Conservation (phyloP, 2,329 filamentous ascomycete species). For the Fusarium equiseti region DNA sequence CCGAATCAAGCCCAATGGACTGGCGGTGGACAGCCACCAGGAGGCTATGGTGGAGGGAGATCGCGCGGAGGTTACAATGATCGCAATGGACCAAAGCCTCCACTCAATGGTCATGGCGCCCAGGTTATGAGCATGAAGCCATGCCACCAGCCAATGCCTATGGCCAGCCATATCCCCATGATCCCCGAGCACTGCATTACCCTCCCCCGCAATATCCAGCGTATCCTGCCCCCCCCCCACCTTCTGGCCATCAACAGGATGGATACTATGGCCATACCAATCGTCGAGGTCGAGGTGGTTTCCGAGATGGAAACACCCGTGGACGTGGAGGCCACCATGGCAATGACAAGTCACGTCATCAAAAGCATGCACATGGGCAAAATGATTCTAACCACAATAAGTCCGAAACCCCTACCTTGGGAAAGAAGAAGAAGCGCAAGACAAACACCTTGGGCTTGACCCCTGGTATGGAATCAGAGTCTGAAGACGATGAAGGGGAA, state of each 20-base stretch:
- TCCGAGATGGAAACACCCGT: constrained; percentile 55
- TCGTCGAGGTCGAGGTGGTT: constrained; percentile 53
- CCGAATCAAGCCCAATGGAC: constrained; percentile 53
- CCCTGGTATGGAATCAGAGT: constrained; percentile 72
- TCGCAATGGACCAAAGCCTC: constrained; percentile 55
- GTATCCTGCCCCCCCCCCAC: constrained; percentile 57
- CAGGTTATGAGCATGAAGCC: constrained; percentile 52
- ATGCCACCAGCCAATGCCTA: constrained; percentile 54
- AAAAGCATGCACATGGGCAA: constrained; percentile 53
- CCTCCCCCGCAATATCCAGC: constrained; percentile 53
- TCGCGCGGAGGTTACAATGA: constrained; percentile 61
- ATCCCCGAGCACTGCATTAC: constrained; percentile 54
- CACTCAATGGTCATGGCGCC: constrained; percentile 50
- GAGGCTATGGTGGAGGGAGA: constrained; percentile 55
- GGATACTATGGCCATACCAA: constrained; percentile 52
- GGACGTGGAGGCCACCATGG: constrained; percentile 56
- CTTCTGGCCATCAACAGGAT: constrained; percentile 52
- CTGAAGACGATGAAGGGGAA: constrained; percentile 76
- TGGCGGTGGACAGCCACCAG: constrained; percentile 51
- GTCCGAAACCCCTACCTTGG: constrained; percentile 59
- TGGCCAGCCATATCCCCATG: constrained; percentile 56
- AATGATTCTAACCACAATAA: constrained; percentile 49
- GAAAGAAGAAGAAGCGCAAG: constrained; percentile 78
- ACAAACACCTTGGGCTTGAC: constrained; percentile 79
- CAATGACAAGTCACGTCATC: constrained; percentile 60